Evolutionary conservation across 176 grass and related monocot genomes (phyloP).

Genomic region (Olyra latifolia): DNA sequence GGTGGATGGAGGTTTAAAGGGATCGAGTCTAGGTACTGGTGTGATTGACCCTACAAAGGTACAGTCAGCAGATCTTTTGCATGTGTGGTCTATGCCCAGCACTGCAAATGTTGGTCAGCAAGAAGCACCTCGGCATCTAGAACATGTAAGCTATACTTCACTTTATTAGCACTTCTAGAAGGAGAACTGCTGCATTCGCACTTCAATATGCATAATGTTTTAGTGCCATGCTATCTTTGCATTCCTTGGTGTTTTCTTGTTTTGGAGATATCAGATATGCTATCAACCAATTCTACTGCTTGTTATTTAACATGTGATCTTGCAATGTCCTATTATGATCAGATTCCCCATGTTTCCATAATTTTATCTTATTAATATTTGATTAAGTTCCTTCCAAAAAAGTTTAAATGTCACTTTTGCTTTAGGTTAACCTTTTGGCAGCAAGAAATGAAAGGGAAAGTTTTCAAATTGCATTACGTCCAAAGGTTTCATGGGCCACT

Average conservation of each 20-base stretch:
- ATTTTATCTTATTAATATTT: constrained; percentile 14
- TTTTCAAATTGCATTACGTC: constrained; percentile 87
- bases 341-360: not conserved
- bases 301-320: constrained; percentile 19
- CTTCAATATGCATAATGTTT: constrained; percentile 5
- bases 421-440: constrained; percentile 88
- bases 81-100: constrained; percentile 98
- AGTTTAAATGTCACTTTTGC: not conserved
- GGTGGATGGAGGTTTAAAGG: constrained; percentile 56
- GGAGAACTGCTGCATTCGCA: not conserved
- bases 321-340: not conserved
- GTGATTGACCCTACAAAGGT: constrained; percentile 73
- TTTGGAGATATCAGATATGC: not conserved
- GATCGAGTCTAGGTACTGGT: constrained; percentile 43
- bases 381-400: not conserved
- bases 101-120: constrained; percentile 86
- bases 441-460: constrained; percentile 99
- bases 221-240: not conserved
- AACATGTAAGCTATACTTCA: constrained; percentile 63
- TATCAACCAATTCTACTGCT: not conserved
- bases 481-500: constrained; percentile 86
- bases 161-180: constrained; percentile 18
- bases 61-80: constrained; percentile 74
- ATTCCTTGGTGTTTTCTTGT: constrained; percentile 1
- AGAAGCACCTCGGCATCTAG: constrained; percentile 78